Conservation (phyloP, 345 rosid genomes). For the Rhodamnia rubescens region DNA sequence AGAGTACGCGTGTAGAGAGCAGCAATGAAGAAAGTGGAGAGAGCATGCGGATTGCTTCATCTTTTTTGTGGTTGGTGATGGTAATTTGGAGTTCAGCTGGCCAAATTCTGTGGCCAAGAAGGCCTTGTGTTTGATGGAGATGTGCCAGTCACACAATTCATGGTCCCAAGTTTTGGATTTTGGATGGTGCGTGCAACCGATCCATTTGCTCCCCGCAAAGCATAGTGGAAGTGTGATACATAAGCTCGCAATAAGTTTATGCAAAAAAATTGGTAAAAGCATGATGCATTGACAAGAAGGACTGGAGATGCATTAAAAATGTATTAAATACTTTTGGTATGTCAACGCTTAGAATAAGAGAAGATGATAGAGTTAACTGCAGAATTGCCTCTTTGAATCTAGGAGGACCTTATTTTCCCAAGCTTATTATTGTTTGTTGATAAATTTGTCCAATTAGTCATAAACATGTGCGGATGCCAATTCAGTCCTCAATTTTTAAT, state of each 20-base stretch:
- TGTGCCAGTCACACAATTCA: background rate
- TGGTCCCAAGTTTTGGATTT: background rate
- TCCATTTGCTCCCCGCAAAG: background rate
- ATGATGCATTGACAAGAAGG: background rate
- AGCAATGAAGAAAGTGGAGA: background rate
- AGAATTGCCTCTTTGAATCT: background rate
- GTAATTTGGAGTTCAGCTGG: background rate
- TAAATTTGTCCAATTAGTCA: background rate
- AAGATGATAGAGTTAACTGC: background rate
- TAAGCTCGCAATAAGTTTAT: background rate
- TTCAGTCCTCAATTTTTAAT: background rate
- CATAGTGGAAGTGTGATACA: background rate
- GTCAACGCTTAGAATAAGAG: background rate
- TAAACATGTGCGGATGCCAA: rapidly evolving
- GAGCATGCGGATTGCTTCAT: background rate
- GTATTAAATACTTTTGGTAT: background rate
- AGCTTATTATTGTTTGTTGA: background rate
- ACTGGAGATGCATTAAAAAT: background rate
- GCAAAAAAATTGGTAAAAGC: background rate
- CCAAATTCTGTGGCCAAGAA: background rate
- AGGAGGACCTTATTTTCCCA: background rate
- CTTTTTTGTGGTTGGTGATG: background rate
- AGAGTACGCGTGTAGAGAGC: background rate
- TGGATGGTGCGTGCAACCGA: background rate
- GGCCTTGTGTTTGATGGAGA: background rate